Percentiles rank a stretch among this genome's conserved stretches.
These are phyloP conservation scores for Boletus sp. DNA, from an alignment of 768 basidiomycete species.

Conservation along the genomic window DNA sequence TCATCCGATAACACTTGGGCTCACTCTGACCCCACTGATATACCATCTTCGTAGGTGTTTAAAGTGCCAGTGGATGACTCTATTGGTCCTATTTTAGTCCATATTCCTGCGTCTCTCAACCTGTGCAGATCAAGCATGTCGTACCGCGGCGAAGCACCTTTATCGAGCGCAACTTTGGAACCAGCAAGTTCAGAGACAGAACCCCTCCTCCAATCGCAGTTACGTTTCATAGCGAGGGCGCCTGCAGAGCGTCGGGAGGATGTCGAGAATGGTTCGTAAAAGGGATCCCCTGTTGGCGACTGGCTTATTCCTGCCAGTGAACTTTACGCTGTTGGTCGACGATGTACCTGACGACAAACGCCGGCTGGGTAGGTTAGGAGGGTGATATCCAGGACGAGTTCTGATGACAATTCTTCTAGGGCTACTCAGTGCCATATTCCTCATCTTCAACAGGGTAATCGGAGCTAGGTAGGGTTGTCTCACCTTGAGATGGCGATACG, in stretches of 20 bases:
- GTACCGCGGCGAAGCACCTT: neutral
- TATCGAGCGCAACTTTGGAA: neutral
- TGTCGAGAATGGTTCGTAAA: constrained; percentile 16
- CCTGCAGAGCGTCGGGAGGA: neutral
- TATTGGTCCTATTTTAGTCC: neutral
- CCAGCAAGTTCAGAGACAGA: constrained; percentile 16
- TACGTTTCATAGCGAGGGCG: neutral
- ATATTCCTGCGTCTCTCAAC: too few species aligned
- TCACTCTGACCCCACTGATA: too few species aligned
- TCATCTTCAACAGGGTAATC: constrained; percentile 73
- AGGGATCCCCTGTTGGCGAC: neutral
- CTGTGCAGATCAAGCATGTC: constrained; percentile 1
- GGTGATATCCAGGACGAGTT: neutral
- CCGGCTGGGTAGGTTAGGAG: constrained; percentile 42
- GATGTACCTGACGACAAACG: constrained; percentile 47
- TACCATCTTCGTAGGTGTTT: too few species aligned
- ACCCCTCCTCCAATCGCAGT: constrained; percentile 15
- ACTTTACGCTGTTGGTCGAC: constrained; percentile 29
- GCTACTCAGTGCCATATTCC: constrained; percentile 50
- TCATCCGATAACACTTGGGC: too few species aligned
- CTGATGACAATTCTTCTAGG: constrained; percentile 7
- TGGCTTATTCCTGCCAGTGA: constrained; percentile 1
- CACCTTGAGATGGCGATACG: neutral
- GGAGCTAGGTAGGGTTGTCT: constrained; percentile 56
- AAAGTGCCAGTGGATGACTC: too few species aligned